Conservation (phyloP, 192 early-diverging fungal species). For the Rhizophagus clarus region DNA sequence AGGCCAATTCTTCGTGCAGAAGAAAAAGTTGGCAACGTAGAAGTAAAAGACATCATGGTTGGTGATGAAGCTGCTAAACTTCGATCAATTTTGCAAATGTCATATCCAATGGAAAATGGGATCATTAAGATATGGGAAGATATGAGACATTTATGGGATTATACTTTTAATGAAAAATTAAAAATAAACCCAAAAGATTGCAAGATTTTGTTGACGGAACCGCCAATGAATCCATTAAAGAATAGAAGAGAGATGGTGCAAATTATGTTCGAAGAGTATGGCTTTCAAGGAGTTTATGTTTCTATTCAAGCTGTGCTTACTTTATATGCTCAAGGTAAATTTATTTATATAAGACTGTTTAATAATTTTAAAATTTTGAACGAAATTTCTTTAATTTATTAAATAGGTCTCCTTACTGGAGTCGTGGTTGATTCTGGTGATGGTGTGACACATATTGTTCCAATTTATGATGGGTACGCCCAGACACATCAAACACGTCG, state of each 20-base stretch:
- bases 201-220: constrained; percentile 96
- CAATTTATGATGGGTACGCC: constrained; percentile 95
- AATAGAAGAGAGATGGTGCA: constrained; percentile 94
- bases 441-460: constrained; percentile 99
- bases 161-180: constrained; percentile 94
- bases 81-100: constrained; percentile 89
- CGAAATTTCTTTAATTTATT: neutral
- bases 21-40: constrained; percentile 76
- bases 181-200: constrained; percentile 84
- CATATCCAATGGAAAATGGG: constrained; percentile 99
- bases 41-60: constrained; percentile 95
- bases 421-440: constrained; percentile 99
- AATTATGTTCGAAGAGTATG: constrained; percentile 97
- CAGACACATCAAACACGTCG: constrained; percentile 87
- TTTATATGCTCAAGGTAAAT: constrained; percentile 93
- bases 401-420: constrained; percentile 82
- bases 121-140: constrained; percentile 98
- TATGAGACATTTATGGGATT: constrained; percentile 97
- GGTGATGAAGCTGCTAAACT: constrained; percentile 94
- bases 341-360: neutral
- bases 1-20: constrained; percentile 97
- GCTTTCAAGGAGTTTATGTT: constrained; percentile 90
- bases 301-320: constrained; percentile 98
- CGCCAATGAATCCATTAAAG: constrained; percentile 90
- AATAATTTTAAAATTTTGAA: neutral